phyloP scores from a whole-genome alignment of 2,329 filamentous ascomycete species.

The Neonectria ditissima region DNA sequence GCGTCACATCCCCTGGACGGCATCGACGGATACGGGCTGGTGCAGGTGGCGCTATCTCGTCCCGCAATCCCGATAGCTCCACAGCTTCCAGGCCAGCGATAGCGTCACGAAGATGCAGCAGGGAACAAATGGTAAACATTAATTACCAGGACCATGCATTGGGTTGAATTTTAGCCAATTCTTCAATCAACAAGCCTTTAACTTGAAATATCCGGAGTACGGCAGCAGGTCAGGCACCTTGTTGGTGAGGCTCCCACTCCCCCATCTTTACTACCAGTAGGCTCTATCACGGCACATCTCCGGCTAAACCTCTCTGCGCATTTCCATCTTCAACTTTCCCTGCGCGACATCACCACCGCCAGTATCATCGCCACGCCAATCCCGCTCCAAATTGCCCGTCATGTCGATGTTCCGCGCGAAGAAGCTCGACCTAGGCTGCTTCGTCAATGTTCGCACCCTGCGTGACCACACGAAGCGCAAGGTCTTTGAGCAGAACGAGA shows the following conservation, averaged over 20 bases:
- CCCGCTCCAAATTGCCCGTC: constrained; percentile 49
- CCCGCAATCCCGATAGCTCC: constrained; percentile 4
- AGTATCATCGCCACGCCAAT: constrained; percentile 30
- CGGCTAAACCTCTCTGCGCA: constrained; percentile 27
- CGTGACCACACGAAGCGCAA: constrained; percentile 98
- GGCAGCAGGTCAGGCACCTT: background rate
- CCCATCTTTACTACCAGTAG: background rate
- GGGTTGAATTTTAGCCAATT: background rate
- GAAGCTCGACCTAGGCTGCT: constrained; percentile 89
- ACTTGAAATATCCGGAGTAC: too few species aligned
- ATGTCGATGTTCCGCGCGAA: constrained; percentile 92
- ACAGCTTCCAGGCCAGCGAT: background rate
- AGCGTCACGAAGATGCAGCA: background rate
- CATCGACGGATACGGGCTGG: constrained; percentile 12
- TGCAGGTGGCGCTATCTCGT: constrained; percentile 10
- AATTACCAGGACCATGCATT: background rate
- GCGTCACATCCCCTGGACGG: constrained; percentile 8
- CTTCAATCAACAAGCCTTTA: too few species aligned
- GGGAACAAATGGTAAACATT: too few species aligned
- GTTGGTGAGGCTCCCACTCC: background rate
- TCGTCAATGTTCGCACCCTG: constrained; percentile 86
- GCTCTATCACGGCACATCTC: constrained; percentile 20
- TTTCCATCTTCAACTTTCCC: constrained; percentile 21
- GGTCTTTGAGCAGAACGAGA: constrained; percentile 87
- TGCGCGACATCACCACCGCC: constrained; percentile 23